Evolutionary conservation across 805 yeast species (phyloP), one percentile per base, ranked within the genome.

Genomic region (Wickerhamomyces hampshirensis): DNA sequence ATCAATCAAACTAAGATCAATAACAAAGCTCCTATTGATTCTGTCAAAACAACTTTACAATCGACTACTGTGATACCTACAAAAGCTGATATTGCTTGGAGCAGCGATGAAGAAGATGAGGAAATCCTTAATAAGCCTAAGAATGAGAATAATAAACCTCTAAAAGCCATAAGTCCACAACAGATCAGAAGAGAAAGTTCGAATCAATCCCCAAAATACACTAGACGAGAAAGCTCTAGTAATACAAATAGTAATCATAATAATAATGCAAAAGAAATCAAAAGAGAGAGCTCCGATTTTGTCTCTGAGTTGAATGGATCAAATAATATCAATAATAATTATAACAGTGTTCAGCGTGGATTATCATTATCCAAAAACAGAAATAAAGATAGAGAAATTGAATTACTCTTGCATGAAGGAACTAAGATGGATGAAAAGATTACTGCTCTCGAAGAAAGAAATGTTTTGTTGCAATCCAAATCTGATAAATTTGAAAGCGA

Each of bases 41-140:
- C 39, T 11, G 38, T 38, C 33, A 37, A 43, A 19, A 40, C 35
- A 18, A 51, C 49, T 28, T 56, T 76, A 12, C 85, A 77, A 44
- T 59, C 83, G 10, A 73, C 84, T 5, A 77, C 81, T 4, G 80
- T 91, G 4, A 76, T 84, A n/a, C 96, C 97, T 0, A 73, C 82
- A 18, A 86, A 84, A 56, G 85, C 96, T 1, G 77, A 81, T 29
- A 68, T 91, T 55, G 80, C 89, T 4, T 93, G 96, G 88, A 82
- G 91, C 12, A 82, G 88, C 36, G 95, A 83, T 46, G 95, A 83
- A 43, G 93, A 81, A 32, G 85, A 75, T 3, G 74, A 67, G 1
- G 70, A 59, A 7, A n/a, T 13, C 15, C 6, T 15, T 9, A 13
- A 8, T 27, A 18, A 6, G 6, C 13, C n/a, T 6, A 6, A 16